phyloP scores from a whole-genome alignment of 805 yeast genomes.

The Candida ulmi region DNA sequence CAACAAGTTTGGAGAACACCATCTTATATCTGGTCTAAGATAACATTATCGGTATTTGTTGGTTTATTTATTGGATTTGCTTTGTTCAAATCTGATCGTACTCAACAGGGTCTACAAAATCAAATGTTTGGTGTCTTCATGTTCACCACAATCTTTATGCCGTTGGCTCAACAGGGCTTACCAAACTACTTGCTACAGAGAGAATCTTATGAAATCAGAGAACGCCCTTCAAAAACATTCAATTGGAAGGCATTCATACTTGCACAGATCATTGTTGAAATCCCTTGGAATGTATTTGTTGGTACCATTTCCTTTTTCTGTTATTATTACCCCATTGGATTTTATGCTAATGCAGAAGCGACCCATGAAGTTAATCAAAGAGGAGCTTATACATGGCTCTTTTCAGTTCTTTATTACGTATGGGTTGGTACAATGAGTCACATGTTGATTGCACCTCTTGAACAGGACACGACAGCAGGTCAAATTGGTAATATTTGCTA shows the following conservation, averaged over 20 bases:
- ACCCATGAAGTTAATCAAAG: slow-evolving; percentile 31
- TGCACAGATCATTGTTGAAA: slow-evolving; percentile 38
- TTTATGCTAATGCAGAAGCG: slow-evolving; percentile 51
- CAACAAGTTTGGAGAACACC: slow-evolving; percentile 66
- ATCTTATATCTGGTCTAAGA: slow-evolving; percentile 51
- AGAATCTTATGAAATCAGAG: slow-evolving; percentile 65
- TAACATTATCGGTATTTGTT: slow-evolving; percentile 43
- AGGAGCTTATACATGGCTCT: slow-evolving; percentile 5
- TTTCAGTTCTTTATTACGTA: slow-evolving; percentile 48
- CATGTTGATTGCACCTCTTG: slow-evolving; percentile 51
- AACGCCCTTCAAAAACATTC: slow-evolving; percentile 66
- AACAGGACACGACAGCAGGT: slow-evolving; percentile 57
- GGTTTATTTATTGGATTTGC: slow-evolving; percentile 65
- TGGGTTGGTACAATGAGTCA: slow-evolving; percentile 54
- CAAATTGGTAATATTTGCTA: slow-evolving; percentile 50
- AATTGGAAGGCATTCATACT: slow-evolving; percentile 56
- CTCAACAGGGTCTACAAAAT: slow-evolving; percentile 60
- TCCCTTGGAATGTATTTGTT: slow-evolving; percentile 39
- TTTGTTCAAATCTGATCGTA: slow-evolving; percentile 55
- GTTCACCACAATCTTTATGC: slow-evolving; percentile 45
- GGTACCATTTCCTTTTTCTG: slow-evolving; percentile 39
- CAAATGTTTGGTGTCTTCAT: slow-evolving; percentile 58
- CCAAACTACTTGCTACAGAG: slow-evolving; percentile 57
- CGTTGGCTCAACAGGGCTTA: slow-evolving; percentile 56
- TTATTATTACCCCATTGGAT: slow-evolving; percentile 50